Evolutionary conservation across 495 filamentous ascomycete genomes (phyloP).

Genomic region (Clavariopsis aquatica): DNA sequence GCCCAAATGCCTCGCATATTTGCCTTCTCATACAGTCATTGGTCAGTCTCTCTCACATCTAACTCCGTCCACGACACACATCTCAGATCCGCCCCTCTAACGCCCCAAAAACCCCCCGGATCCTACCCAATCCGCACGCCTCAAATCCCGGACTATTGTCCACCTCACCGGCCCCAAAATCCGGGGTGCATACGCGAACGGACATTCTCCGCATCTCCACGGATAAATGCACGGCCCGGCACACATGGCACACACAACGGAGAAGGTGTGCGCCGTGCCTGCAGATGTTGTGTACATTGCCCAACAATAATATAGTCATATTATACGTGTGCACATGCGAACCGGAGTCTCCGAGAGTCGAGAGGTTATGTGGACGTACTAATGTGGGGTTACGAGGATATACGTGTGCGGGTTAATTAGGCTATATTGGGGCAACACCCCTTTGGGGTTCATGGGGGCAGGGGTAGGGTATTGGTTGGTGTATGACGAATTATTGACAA

Average conservation of each 20-base stretch:
- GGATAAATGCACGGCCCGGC: neutral
- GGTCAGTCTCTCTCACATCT: no score
- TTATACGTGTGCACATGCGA: neutral
- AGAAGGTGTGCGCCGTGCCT: no score
- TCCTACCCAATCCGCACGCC: neutral
- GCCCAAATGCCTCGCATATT: no score
- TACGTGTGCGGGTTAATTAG: neutral
- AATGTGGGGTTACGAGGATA: neutral
- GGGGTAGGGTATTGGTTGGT: no score
- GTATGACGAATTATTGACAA: no score
- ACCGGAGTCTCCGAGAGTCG: conserved; percentile 1
- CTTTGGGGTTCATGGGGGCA: no score
- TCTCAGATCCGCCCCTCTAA: neutral
- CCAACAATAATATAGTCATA: neutral
- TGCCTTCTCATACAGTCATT: no score
- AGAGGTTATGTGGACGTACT: neutral
- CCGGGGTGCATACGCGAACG: neutral
- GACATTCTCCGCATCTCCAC: neutral
- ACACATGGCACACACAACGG: no score
- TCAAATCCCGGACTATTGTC: neutral
- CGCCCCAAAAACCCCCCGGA: neutral
- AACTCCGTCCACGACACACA: neutral
- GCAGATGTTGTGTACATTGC: no score
- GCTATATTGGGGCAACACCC: neutral
- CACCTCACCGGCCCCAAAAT: neutral